Conservation (phyloP, 108 stramenopile species). For the Nitzschia inconspicua region DNA sequence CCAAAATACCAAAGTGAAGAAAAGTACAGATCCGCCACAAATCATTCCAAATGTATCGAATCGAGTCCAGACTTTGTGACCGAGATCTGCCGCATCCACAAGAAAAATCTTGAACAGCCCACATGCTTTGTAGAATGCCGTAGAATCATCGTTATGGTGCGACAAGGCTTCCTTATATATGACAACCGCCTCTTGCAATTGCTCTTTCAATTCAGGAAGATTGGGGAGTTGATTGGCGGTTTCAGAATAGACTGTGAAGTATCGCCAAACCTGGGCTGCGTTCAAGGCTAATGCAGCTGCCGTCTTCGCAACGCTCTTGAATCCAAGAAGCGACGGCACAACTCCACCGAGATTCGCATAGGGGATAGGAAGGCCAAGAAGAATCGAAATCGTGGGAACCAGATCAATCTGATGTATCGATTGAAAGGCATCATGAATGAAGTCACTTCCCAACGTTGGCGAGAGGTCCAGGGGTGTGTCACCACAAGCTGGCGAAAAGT, state of each 20-base stretch:
- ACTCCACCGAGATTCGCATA: constrained; percentile 90
- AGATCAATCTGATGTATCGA: constrained; percentile 91
- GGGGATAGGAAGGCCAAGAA: constrained; percentile 93
- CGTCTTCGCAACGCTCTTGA: constrained; percentile 29
- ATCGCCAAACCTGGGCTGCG: constrained; percentile 86
- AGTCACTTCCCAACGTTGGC: constrained; percentile 26
- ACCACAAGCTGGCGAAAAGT: constrained; percentile 71
- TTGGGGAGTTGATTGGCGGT: constrained; percentile 63
- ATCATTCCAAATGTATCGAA: constrained; percentile 80
- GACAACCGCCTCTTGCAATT: constrained; percentile 55
- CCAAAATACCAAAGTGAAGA: constrained; percentile 34
- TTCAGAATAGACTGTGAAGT: constrained; percentile 67
- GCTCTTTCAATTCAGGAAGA: constrained; percentile 48
- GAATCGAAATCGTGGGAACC: constrained; percentile 88
- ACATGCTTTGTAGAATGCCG: constrained; percentile 60
- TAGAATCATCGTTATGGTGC: constrained; percentile 38
- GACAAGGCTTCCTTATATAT: constrained; percentile 52
- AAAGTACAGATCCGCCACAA: constrained; percentile 49
- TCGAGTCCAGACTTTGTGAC: constrained; percentile 83
- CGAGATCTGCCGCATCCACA: constrained; percentile 65
- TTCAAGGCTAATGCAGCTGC: constrained; percentile 75
- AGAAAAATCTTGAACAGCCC: constrained; percentile 75
- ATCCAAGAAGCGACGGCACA: constrained; percentile 75
- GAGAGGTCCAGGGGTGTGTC: constrained; percentile 21
- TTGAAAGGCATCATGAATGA: constrained; percentile 36